Conservation (phyloP, 192 early-diverging fungal genomes). For the Umbelopsis isabellina region DNA sequence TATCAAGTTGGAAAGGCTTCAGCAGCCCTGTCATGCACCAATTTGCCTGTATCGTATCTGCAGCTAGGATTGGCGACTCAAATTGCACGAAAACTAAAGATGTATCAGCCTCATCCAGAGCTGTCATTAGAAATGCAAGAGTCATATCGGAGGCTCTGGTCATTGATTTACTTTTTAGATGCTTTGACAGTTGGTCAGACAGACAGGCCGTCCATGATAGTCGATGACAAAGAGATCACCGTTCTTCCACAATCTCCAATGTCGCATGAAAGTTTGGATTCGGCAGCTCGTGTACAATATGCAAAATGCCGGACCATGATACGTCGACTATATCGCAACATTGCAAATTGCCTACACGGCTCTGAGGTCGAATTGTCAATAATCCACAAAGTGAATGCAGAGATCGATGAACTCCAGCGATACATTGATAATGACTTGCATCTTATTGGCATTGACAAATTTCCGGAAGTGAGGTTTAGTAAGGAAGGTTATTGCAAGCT, state of each 20-base stretch:
- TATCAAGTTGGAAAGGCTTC: slow-evolving; percentile 27
- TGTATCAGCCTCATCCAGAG: slow-evolving; percentile 21
- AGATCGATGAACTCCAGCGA: slow-evolving; percentile 10
- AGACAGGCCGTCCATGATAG: slow-evolving; percentile 19
- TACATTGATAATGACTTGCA: slow-evolving; percentile 8
- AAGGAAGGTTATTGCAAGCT: slow-evolving; percentile 23
- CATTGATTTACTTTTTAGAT: slow-evolving; percentile 21
- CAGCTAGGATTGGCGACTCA: slow-evolving; percentile 13
- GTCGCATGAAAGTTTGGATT: slow-evolving; percentile 15
- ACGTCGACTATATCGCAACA: slow-evolving; percentile 9
- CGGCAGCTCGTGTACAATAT: slow-evolving; percentile 26
- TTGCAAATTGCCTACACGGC: background rate
- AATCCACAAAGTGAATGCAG: background rate
- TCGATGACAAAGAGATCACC: slow-evolving; percentile 4
- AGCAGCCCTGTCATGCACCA: slow-evolving; percentile 6
- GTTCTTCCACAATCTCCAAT: slow-evolving; percentile 20
- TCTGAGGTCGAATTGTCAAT: slow-evolving; percentile 8
- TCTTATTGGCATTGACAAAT: slow-evolving; percentile 3
- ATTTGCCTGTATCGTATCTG: slow-evolving; percentile 15
- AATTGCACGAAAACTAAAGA: slow-evolving; percentile 13
- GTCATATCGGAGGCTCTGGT: slow-evolving; percentile 21
- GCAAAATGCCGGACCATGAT: slow-evolving; percentile 13
- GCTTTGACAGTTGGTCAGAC: slow-evolving; percentile 12
- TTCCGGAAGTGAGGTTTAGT: slow-evolving; percentile 8
- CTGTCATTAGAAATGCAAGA: slow-evolving; percentile 11